A percentile compares a stretch with the other conserved stretches of the same genome.
Evolutionary conservation across 2,329 filamentous ascomycete genomes (phyloP).

Genomic region (Byssochlamys sp.): DNA sequence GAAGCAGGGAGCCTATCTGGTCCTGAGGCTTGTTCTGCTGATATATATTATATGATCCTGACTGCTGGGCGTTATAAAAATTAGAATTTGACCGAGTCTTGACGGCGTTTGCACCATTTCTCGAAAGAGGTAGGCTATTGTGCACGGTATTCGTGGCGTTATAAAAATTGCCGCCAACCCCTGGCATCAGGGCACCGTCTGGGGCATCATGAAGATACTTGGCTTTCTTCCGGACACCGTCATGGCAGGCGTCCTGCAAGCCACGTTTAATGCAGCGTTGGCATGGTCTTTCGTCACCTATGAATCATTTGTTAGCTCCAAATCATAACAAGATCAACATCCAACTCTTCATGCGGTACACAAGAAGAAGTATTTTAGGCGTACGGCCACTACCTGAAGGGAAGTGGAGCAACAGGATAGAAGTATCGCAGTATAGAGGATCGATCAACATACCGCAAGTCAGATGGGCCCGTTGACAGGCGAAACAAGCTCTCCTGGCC

Average conservation of each 20-base stretch:
- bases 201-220: constrained; percentile 97
- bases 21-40: constrained; percentile 27
- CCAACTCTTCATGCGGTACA: constrained; percentile 5
- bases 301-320: constrained; percentile 21
- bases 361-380: constrained; percentile 1
- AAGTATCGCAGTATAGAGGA: constrained; percentile 1
- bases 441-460: constrained; percentile 75
- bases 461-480: constrained; percentile 91
- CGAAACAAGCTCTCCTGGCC: constrained; percentile 87
- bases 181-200: constrained; percentile 77
- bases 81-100: constrained; percentile 29
- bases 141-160: constrained; percentile 38
- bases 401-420: constrained; percentile 2
- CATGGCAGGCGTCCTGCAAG: constrained; percentile 81
- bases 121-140: constrained; percentile 23
- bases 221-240: constrained; percentile 95
- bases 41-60: constrained; percentile 31
- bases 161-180: constrained; percentile 59
- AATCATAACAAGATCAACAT: not conserved
- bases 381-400: not conserved
- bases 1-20: constrained; percentile 35
- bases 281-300: constrained; percentile 91
- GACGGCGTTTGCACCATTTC: constrained; percentile 22
- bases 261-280: constrained; percentile 88
- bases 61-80: constrained; percentile 34